Percentiles rank a stretch among this genome's conserved stretches.
phyloP scores from a whole-genome alignment of 108 stramenopile species.

The Skeletonema tropicum region DNA sequence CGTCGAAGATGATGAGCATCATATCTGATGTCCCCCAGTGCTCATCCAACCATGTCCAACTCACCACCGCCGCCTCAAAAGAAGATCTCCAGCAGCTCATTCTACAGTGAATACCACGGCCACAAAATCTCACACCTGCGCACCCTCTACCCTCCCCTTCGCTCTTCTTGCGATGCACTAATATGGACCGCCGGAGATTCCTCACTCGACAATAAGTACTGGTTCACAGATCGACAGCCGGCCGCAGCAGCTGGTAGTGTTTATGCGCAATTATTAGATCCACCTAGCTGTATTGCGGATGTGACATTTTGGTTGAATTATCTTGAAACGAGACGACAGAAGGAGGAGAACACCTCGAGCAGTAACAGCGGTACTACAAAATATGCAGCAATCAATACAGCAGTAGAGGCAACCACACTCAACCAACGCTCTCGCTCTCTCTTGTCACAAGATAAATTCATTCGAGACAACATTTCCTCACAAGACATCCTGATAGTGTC shows the following conservation, averaged over 20 bases:
- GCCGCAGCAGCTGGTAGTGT: slow-evolving; percentile 58
- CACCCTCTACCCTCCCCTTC: slow-evolving; percentile 56
- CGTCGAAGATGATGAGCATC: too few relatives aligned
- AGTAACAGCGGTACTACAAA: neutral
- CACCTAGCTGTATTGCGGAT: slow-evolving; percentile 67
- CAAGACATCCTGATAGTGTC: slow-evolving; percentile 81
- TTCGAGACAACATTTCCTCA: slow-evolving; percentile 72
- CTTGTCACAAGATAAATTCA: slow-evolving; percentile 76
- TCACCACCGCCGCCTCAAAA: neutral
- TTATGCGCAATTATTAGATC: slow-evolving; percentile 57
- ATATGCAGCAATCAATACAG: slow-evolving; percentile 75
- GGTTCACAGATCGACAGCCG: slow-evolving; percentile 46
- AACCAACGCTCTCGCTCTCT: slow-evolving; percentile 62
- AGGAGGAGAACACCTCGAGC: neutral
- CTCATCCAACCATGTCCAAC: neutral
- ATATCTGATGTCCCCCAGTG: too few relatives aligned
- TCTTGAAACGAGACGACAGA: neutral
- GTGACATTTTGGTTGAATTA: slow-evolving; percentile 85
- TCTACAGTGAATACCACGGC: slow-evolving; percentile 77
- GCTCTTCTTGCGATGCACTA: slow-evolving; percentile 54
- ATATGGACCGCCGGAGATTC: slow-evolving; percentile 82
- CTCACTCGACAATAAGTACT: slow-evolving; percentile 77
- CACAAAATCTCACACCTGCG: slow-evolving; percentile 69
- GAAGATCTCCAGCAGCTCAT: slow-evolving; percentile 52
- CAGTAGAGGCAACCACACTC: slow-evolving; percentile 83